Base-by-base conservation (phyloP, 2,329 filamentous ascomycete genomes). In the Sporothrix brasiliensis region DNA sequence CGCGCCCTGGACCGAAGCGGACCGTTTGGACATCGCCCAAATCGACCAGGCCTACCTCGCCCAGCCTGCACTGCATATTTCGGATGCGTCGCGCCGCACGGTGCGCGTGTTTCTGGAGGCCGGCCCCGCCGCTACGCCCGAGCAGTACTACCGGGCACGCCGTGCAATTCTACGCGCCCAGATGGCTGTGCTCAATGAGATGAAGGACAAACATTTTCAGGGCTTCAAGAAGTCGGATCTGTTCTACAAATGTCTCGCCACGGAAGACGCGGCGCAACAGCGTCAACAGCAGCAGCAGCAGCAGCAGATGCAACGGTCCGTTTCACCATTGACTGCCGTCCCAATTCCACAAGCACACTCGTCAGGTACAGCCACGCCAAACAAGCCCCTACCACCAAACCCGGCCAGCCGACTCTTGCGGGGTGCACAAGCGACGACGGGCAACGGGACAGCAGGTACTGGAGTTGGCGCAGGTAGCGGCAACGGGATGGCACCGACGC, bases 161-260 rank as follows among this genome's bases (percentile, higher is more conserved):
- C 89, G 90, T 49, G 91, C 93, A 47, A 90, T 99, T 30, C 79
- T 99, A 52, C 88, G 87, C 72, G 90, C 92, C 0, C 95, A 99
- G 78, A 94, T 92, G 21, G 86, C 88, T 2, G 91, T 94, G 0
- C 85, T 97, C 70, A 92, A 97, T 72, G 89, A 92, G 75, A 92
- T 99, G 88, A 90, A 93, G 76, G 88, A 88, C 27, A 88, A 86
- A 16, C 88, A 97, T 77, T 95, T 95, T 73, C 89, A 91, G 21
- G 88, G 87, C 24, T 99, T 99, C 82, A 97, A 94, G 77, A 92
- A 89, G 75, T 97, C 95, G 0, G 95, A 98, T 77, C 80, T 99
- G 0, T 99, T 93, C 78, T 98, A 95, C 83, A 99, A 99, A 79
- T 97, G 94, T 78, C 84, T 99, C 1, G 93, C 94, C 9, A 92